Base-by-base conservation (phyloP, 768 basidiomycete species). In the Lepiota venenata region DNA sequence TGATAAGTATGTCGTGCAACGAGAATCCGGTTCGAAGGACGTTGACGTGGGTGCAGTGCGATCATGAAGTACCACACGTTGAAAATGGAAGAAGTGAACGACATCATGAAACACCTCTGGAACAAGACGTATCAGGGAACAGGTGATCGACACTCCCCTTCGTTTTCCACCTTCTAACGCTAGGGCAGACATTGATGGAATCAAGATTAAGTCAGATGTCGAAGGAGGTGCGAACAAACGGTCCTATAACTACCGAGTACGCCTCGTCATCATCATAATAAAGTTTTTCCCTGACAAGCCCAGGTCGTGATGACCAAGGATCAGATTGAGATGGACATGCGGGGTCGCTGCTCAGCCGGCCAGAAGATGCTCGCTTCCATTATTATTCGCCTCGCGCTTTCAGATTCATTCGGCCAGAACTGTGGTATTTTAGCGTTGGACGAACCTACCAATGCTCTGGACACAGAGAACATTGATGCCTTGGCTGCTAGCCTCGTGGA, bases 41-140 rank as follows among this genome's bases (percentile, higher is more conserved):
- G 57, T 32, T 39, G 38, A 55, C 53, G 16, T 37, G 39, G 10
- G 18, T 58, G 54, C 55, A 98, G 96, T 60, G 97, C 95, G 39
- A 98, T 99, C 68, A 97, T 99, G 92, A 93, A 92, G 69, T 99
- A 98, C 64, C 97, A 99, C 64, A 75, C 85, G 12, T 78, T 97
- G 62, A 99, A 99, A 73, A 97, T 98, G 97, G 93, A 95, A 69
- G 97, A 99, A 75, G 94, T 99, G 63, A 99, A 99, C 64, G 94
- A 97, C 63, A 95, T 88, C 12, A 96, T 98, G 84, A 88, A 88
- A 45, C 93, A 97, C 64, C 69, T 98, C 3, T 99, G 97, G 97
- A 96, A 93, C 67, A 96, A 93, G 73, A 98, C 95, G 0, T 99
- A 99, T 70, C 96, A 98, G 68, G 96, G 96, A 61, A 98, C 95